A percentile compares a stretch with the other conserved stretches of the same genome.
Conservation (phyloP, 345 rosid species). For the Melastoma malabathricum region DNA sequence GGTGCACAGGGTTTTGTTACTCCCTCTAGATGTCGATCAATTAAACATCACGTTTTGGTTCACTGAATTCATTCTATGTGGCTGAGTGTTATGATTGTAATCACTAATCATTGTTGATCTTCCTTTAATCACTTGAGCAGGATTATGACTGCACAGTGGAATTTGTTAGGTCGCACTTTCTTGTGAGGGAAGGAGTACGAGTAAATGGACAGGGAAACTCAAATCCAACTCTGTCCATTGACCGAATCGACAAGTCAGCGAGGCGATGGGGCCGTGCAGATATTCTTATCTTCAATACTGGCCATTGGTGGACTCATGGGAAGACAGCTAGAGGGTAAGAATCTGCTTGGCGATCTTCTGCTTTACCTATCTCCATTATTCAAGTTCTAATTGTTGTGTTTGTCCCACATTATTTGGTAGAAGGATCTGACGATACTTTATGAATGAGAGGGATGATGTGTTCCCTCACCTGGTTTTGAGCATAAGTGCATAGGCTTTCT, state of each 20-base stretch:
- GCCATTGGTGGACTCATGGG: constrained; percentile 99
- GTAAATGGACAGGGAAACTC: constrained; percentile 30
- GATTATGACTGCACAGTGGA: constrained; percentile 75
- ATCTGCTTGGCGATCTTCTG: no score
- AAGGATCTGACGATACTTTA: no score
- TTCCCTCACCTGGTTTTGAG: no score
- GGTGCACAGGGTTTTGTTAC: no score
- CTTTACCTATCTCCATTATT: no score
- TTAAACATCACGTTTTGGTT: no score
- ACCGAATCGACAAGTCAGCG: constrained; percentile 62
- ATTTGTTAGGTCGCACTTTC: constrained; percentile 93
- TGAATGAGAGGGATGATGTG: no score
- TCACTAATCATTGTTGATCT: neutral
- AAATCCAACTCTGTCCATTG: constrained; percentile 73
- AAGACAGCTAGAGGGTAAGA: constrained; percentile 86
- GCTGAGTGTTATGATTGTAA: no score
- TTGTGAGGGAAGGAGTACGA: constrained; percentile 81
- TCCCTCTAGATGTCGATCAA: no score
- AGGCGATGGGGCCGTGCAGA: constrained; percentile 66
- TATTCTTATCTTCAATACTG: constrained; percentile 85
- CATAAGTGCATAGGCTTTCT: neutral
- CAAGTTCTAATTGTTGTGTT: no score
- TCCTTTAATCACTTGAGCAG: constrained; percentile 26
- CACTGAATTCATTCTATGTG: no score
- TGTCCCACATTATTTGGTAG: no score